These are phyloP conservation scores for Rubus idaeus DNA, from an alignment of 306 rosid genomes.

Conservation along the genomic window DNA sequence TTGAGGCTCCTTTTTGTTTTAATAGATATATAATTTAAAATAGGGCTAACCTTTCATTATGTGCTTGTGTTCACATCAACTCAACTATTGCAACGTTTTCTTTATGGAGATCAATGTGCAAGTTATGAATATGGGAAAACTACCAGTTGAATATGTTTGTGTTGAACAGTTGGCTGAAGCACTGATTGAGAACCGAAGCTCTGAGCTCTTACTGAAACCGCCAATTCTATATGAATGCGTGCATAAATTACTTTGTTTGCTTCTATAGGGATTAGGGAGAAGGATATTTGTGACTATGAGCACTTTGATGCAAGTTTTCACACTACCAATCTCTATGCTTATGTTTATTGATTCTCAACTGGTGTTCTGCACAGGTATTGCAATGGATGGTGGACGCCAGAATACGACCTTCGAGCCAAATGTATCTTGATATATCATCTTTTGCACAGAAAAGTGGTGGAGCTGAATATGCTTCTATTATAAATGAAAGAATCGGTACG, in stretches of 20 bases:
- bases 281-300: not conserved
- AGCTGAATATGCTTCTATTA: slow-evolving; percentile 62
- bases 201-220: not conserved
- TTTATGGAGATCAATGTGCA: not conserved
- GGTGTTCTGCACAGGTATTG: slow-evolving; percentile 53
- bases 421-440: slow-evolving; percentile 64
- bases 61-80: not conserved
- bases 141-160: not conserved
- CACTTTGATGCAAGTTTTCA: not conserved
- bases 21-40: not conserved
- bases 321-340: not conserved
- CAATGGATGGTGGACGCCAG: slow-evolving; percentile 94
- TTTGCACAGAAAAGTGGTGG: slow-evolving; percentile 68
- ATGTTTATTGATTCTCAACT: not conserved
- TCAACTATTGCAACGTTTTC: not conserved
- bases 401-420: slow-evolving; percentile 63
- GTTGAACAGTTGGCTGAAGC: not conserved
- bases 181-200: not conserved
- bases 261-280: not conserved
- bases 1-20: not conserved
- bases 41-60: not conserved
- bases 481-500: slow-evolving; percentile 79
- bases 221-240: not conserved
- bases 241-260: not conserved
- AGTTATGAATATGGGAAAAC: too few relatives aligned